These are phyloP conservation scores for Gyromitra esculenta DNA, from an alignment of 2,329 filamentous ascomycete genomes.

Conservation along the genomic window DNA sequence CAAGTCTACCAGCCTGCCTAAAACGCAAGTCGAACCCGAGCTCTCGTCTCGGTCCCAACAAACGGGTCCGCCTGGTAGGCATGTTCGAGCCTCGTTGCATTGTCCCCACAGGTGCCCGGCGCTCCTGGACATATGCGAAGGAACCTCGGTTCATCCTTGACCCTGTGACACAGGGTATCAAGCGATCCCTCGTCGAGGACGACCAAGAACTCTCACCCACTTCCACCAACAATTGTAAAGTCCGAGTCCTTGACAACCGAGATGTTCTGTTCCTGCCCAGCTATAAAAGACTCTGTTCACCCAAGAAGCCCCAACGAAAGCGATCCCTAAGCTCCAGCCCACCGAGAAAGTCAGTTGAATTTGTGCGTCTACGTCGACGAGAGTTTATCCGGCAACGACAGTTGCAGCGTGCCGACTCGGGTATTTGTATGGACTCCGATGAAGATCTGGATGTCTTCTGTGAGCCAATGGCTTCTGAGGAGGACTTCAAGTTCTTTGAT, in stretches of 20 bases:
- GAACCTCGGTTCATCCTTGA: conserved; percentile 41
- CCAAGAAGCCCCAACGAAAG: conserved; percentile 35
- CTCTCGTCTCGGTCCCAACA: conserved; percentile 27
- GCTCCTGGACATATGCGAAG: conserved; percentile 39
- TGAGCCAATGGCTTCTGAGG: conserved; percentile 29
- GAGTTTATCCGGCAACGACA: conserved; percentile 39
- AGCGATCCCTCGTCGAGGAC: conserved; percentile 34
- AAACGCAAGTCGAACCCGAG: conserved; percentile 46
- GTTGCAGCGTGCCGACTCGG: conserved; percentile 48
- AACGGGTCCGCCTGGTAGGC: conserved; percentile 38
- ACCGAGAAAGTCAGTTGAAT: conserved; percentile 36
- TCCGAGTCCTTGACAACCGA: conserved; percentile 45
- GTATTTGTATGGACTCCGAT: conserved; percentile 47
- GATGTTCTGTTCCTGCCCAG: conserved; percentile 43
- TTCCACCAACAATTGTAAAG: conserved; percentile 46
- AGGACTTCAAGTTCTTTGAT: conserved; percentile 33
- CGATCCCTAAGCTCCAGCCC: conserved; percentile 27
- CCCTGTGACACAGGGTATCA: conserved; percentile 37
- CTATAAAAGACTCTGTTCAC: conserved; percentile 31
- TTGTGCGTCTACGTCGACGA: conserved; percentile 41
- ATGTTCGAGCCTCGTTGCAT: conserved; percentile 45
- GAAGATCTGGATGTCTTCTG: conserved; percentile 34
- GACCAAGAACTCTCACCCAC: conserved; percentile 9
- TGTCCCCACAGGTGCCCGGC: conserved; percentile 49
- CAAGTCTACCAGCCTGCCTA: conserved; percentile 33